Conservation (phyloP, 2,329 filamentous ascomycete species). For the Didymella arachidicola region DNA sequence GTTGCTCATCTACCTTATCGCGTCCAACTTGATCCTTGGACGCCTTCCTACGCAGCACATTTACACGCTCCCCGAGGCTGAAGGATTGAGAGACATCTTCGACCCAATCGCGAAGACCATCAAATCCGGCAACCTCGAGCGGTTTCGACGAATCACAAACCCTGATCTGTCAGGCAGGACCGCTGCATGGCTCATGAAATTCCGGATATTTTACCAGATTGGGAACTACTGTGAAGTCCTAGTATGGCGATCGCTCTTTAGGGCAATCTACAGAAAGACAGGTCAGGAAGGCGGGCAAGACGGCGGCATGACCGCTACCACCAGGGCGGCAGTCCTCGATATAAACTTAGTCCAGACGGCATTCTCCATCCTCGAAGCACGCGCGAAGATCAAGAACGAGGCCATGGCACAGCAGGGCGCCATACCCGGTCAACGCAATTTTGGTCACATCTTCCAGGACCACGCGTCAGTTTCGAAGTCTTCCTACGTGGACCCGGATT, state of each 20-base stretch:
- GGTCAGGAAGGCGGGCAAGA: constrained; percentile 74
- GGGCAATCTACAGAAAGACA: constrained; percentile 78
- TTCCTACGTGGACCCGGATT: constrained; percentile 56
- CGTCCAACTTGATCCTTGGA: constrained; percentile 83
- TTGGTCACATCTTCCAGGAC: constrained; percentile 57
- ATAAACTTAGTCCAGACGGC: constrained; percentile 71
- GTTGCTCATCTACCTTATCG: constrained; percentile 84
- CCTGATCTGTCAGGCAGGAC: constrained; percentile 36
- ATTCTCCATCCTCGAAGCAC: constrained; percentile 70
- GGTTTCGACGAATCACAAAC: constrained; percentile 74
- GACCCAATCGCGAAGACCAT: constrained; percentile 76
- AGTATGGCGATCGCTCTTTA: constrained; percentile 82
- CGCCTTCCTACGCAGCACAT: constrained; percentile 76
- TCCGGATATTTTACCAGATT: constrained; percentile 77
- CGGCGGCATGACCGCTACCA: constrained; percentile 50
- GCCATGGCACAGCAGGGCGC: constrained; percentile 41
- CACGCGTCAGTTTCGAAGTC: constrained; percentile 54
- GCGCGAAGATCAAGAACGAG: constrained; percentile 43
- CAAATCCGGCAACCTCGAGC: constrained; percentile 74
- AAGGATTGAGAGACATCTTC: constrained; percentile 71
- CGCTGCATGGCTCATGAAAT: constrained; percentile 73
- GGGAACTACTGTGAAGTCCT: constrained; percentile 79
- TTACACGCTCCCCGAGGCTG: constrained; percentile 74
- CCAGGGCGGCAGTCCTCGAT: constrained; percentile 74
- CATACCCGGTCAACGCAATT: constrained; percentile 51